Percentiles rank a stretch among this genome's conserved stretches.
Conservation (phyloP, 179 eudicot species). For the Beta lomatogona region DNA sequence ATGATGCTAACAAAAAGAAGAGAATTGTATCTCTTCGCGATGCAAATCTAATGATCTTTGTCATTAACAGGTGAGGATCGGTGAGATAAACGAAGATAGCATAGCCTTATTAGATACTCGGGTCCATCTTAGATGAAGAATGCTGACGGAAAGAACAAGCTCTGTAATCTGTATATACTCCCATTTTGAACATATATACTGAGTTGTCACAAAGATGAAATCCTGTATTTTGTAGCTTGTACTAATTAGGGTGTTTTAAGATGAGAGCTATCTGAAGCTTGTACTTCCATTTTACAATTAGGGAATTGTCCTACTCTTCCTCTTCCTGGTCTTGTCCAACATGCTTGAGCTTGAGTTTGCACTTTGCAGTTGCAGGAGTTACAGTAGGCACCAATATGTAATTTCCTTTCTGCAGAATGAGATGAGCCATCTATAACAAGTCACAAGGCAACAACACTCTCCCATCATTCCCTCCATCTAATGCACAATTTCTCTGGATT, state of each 20-base stretch:
- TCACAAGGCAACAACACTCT: no score
- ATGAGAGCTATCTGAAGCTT: neutral
- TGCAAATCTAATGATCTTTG: slow-evolving; percentile 9
- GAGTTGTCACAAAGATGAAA: neutral
- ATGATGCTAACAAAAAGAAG: neutral
- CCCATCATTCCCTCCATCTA: no score
- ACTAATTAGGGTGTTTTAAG: neutral
- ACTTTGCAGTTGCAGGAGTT: no score
- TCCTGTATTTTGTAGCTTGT: neutral
- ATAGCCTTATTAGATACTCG: slow-evolving; percentile 11
- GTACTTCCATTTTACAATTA: neutral
- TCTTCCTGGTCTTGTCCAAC: neutral
- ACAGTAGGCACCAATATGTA: no score
- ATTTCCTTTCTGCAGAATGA: no score
- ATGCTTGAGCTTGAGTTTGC: neutral
- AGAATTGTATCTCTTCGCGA: neutral
- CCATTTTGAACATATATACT: neutral
- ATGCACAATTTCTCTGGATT: no score
- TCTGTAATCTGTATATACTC: slow-evolving; percentile 9
- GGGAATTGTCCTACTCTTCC: neutral
- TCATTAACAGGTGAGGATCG: slow-evolving; percentile 15
- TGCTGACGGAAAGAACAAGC: neutral
- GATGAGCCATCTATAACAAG: no score
- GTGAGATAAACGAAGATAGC: neutral
- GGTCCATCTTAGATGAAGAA: slow-evolving; percentile 19